Evolutionary conservation across 73 alveolate genomes (phyloP).

Genomic region (Diophrys appendiculata): DNA sequence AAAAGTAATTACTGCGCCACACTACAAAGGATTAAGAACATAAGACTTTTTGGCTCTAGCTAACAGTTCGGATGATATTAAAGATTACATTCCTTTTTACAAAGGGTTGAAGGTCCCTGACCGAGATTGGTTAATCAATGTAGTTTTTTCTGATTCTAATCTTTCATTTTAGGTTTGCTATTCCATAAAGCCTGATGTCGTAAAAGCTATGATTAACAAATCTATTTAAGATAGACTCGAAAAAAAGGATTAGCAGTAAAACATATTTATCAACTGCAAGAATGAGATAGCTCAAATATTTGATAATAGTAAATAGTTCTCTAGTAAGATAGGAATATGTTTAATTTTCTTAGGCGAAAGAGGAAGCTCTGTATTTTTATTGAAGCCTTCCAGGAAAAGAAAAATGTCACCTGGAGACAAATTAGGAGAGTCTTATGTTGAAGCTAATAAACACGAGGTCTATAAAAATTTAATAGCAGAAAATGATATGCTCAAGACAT

Average conservation of each 20-base stretch:
- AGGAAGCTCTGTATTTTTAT: neutral
- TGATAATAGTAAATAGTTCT: neutral
- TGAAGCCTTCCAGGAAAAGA: neutral
- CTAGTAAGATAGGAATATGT: neutral
- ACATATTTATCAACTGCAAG: neutral
- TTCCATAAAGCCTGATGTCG: neutral
- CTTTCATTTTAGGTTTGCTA: neutral
- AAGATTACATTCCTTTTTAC: neutral
- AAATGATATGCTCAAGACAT: too few species aligned
- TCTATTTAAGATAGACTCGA: neutral
- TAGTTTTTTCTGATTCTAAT: neutral
- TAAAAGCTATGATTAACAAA: neutral
- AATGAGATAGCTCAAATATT: neutral
- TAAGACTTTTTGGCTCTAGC: neutral
- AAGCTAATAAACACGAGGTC: too few species aligned
- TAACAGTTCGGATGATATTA: neutral
- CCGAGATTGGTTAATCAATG: neutral
- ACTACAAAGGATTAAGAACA: neutral
- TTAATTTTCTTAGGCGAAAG: neutral
- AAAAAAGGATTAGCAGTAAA: neutral
- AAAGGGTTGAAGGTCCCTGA: neutral
- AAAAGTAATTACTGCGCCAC: neutral
- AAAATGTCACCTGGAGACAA: neutral
- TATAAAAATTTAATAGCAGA: too few species aligned
- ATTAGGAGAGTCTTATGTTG: too few species aligned